A percentile compares a stretch with the other conserved stretches of the same genome.
Conservation (phyloP, 1,284 basidiomycete species). For the Sanguinoderma infundibulare region DNA sequence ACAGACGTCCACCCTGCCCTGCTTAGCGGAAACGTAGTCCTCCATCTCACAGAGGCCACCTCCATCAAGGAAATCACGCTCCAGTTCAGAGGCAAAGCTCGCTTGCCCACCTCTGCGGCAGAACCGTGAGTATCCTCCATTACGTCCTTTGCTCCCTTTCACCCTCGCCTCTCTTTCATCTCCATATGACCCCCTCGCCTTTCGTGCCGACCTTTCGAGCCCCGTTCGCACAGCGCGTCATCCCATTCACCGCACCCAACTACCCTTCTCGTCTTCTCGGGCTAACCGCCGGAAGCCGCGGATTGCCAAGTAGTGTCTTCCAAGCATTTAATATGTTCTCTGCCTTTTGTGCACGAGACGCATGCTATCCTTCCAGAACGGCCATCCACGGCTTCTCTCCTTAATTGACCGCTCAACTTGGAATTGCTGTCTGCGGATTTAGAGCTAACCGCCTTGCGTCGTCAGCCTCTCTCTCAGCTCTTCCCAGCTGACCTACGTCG, state of each 20-base stretch:
- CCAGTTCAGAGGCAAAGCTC: constrained; percentile 83
- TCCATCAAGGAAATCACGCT: constrained; percentile 88
- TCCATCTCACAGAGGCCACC: constrained; percentile 81
- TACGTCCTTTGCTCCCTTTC: constrained; percentile 1
- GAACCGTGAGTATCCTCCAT: constrained; percentile 60
- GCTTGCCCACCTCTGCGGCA: constrained; percentile 63
- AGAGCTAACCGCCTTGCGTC: constrained; percentile 6
- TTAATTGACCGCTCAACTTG: not conserved
- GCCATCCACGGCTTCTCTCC: constrained; percentile 16
- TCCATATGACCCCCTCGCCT: constrained; percentile 15
- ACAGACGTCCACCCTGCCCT: constrained; percentile 82
- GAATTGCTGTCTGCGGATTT: not conserved
- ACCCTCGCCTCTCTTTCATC: no score
- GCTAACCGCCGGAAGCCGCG: not conserved
- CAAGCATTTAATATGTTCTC: not conserved
- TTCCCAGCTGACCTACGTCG: constrained; percentile 61
- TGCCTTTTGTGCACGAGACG: constrained; percentile 9
- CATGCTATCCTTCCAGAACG: not conserved
- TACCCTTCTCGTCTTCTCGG: constrained; percentile 9
- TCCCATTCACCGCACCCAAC: constrained; percentile 6
- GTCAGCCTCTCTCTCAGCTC: constrained; percentile 45
- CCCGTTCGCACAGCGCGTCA: constrained; percentile 8
- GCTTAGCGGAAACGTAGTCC: constrained; percentile 77
- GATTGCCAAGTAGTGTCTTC: not conserved
- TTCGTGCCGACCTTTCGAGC: constrained; percentile 1